Percentiles rank a stretch among this genome's conserved stretches.
These are phyloP conservation scores for Colletotrichum coccodes DNA, from an alignment of 2,329 filamentous ascomycete genomes.

Conservation along the genomic window DNA sequence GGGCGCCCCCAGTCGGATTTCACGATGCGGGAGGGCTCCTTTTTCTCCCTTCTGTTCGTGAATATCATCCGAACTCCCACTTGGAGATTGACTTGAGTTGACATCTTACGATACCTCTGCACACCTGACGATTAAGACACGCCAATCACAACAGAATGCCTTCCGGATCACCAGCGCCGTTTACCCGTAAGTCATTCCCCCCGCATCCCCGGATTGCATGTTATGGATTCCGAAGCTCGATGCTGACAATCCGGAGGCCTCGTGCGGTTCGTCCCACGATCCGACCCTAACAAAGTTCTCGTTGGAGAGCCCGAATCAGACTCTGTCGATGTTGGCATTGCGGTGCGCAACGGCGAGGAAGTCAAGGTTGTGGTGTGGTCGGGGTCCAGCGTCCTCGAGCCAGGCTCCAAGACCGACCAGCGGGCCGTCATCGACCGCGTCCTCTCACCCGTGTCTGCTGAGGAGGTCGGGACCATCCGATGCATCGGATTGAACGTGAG, in stretches of 20 bases:
- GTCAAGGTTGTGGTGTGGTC: constrained; percentile 67
- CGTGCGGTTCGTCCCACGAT: constrained; percentile 67
- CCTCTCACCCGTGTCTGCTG: constrained; percentile 53
- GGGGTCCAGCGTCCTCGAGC: constrained; percentile 65
- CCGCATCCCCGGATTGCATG: neutral
- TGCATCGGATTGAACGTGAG: constrained; percentile 67
- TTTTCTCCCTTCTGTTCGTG: neutral
- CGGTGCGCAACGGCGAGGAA: constrained; percentile 64
- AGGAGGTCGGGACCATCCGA: constrained; percentile 43
- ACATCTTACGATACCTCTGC: neutral
- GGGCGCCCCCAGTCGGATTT: constrained; percentile 20
- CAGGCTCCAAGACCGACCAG: constrained; percentile 61
- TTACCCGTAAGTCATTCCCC: constrained; percentile 1
- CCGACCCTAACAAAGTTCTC: constrained; percentile 57
- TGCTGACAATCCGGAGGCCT: constrained; percentile 53
- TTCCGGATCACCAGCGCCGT: neutral
- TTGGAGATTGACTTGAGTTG: neutral
- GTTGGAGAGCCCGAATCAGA: constrained; percentile 66
- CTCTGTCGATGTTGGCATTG: constrained; percentile 65
- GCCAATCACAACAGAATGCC: neutral
- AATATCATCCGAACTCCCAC: constrained; percentile 14
- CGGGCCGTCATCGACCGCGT: constrained; percentile 56
- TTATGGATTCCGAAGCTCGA: neutral
- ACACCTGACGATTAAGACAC: neutral
- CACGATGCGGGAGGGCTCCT: constrained; percentile 1